Percentiles rank a stretch among this genome's conserved stretches.
Evolutionary conservation across 2,329 filamentous ascomycete species (phyloP).

Genomic region (Claviceps africana): DNA sequence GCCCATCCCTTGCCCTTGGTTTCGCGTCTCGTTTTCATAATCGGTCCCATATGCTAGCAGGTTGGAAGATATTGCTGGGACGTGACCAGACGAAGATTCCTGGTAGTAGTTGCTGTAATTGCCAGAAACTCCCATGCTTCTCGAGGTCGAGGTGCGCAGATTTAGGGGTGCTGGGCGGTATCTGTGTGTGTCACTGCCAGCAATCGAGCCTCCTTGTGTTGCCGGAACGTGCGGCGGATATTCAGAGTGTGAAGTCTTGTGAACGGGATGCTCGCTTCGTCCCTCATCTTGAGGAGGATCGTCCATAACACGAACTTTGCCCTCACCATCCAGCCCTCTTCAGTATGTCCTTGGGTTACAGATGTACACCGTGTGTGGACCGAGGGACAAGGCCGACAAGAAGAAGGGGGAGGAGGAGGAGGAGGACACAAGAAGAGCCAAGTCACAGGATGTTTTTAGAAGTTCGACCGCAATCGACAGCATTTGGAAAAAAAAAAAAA

Average conservation of each 20-base stretch:
- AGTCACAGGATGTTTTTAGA: not conserved
- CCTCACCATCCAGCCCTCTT: constrained; percentile 22
- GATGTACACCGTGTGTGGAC: not conserved
- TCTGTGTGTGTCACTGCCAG: constrained; percentile 23
- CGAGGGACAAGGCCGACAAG: not conserved
- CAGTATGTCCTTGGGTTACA: not conserved
- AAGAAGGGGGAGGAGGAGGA: not conserved
- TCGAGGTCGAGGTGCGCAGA: constrained; percentile 31
- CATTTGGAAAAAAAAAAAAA: no score
- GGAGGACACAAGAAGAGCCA: not conserved
- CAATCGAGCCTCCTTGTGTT: constrained; percentile 26
- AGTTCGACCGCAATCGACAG: not conserved
- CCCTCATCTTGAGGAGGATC: constrained; percentile 58
- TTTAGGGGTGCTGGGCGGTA: constrained; percentile 37
- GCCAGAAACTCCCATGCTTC: constrained; percentile 41
- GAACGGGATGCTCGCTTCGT: constrained; percentile 58
- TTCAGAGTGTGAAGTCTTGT: constrained; percentile 42
- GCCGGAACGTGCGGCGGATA: constrained; percentile 37
- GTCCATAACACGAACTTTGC: constrained; percentile 56
- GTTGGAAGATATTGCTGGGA: constrained; percentile 42
- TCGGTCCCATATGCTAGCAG: constrained; percentile 47
- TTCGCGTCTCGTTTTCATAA: constrained; percentile 49
- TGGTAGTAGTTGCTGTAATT: constrained; percentile 47
- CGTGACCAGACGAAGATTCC: constrained; percentile 35
- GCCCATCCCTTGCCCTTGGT: constrained; percentile 39